phyloP scores from a whole-genome alignment of 176 grass and related monocot genomes.

The Aegilops sharonensis region DNA sequence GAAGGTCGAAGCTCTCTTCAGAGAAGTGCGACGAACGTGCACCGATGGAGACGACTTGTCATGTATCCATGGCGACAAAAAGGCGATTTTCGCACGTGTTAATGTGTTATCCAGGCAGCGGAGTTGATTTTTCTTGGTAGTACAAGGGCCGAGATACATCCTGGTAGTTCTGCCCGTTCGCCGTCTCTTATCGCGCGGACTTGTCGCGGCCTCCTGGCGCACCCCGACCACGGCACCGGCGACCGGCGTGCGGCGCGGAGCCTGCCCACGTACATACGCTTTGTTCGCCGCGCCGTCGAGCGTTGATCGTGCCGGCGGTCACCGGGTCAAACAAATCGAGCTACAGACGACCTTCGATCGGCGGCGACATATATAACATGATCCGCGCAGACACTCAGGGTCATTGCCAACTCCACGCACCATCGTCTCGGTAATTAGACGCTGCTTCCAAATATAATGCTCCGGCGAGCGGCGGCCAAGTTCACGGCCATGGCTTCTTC shows the following conservation, averaged over 20 bases:
- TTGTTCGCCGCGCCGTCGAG: background rate
- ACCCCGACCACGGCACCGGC: background rate
- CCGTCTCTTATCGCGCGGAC: background rate
- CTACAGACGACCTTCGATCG: background rate
- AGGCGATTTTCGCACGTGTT: background rate
- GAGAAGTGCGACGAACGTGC: background rate
- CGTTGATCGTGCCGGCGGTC: background rate
- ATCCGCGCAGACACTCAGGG: background rate
- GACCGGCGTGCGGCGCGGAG: slow-evolving; percentile 9
- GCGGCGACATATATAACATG: background rate
- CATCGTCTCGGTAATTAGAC: background rate
- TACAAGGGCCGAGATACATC: background rate
- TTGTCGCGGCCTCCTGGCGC: slow-evolving; percentile 6
- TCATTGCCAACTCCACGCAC: background rate
- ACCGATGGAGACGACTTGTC: background rate
- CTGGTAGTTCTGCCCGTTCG: background rate
- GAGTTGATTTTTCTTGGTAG: background rate
- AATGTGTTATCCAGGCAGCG: background rate
- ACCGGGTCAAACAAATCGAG: background rate
- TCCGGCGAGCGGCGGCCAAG: background rate
- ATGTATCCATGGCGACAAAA: background rate
- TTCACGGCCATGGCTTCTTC: slow-evolving; percentile 18
- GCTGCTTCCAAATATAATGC: background rate
- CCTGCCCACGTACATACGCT: slow-evolving; percentile 7
- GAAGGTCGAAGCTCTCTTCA: no score